Evolutionary conservation across 257 asterid species (phyloP), one percentile per base, ranked within the genome.

Genomic region (Cruciata laevipes): DNA sequence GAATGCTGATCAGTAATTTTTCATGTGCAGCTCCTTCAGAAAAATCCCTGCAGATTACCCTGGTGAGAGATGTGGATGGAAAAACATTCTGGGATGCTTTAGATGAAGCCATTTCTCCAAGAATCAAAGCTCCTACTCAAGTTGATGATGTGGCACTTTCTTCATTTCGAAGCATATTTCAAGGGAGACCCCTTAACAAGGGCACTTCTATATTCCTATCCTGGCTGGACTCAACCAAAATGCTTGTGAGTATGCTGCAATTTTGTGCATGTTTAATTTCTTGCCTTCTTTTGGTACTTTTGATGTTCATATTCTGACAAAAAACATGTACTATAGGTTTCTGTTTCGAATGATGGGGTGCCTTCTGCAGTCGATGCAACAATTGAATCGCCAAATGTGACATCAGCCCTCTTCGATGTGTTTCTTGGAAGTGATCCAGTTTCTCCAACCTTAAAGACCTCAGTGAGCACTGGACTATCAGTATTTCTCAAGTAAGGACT

Each of bases 21-120:
- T 30, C 17, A 65, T 79, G 14, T 82, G 86, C 96, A 93, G 97
- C 88, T 77, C 75, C 95, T 73, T 52, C 77, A 23, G 96, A 93
- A 81, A 93, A 93, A 74, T 86, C 97, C 32, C 78, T 93, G 51
- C 89, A 81, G 58, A 88, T 93, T 71, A 79, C 83, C 73, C 81
- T 93, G 69, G 97, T 88, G 30, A 85, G 99, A 80, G 95, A 90
- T 69, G 81, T 90, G 52, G 97, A 87, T 73, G 98, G 97, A 42
- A 93, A 88, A 83, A 88, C 90, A 51, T 93, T 90, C 72, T 88
- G 98, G 97, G 95, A 88, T 70, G 97, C 98, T 62, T 83, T 93
- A 77, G 86, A 85, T 73, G 97, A 88, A 65, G 91, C 95, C 69
- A 71, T 90, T 49, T 82, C 97, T 66, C 92, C 96, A n/a, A 80